Conservation (phyloP, 495 filamentous ascomycete species). For the Penicillium ochrochloron region DNA sequence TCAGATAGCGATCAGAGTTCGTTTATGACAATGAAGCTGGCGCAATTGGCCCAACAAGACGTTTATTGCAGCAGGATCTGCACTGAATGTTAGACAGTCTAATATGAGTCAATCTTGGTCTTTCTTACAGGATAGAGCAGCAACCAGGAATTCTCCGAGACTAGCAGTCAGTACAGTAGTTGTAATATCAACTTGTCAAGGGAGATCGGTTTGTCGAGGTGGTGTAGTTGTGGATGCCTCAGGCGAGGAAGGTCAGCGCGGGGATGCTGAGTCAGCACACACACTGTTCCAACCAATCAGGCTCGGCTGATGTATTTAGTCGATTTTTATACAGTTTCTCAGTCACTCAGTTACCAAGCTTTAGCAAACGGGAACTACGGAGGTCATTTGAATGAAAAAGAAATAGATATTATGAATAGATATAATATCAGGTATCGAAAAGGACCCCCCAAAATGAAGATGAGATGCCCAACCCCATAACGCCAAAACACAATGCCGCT, state of each 20-base stretch:
- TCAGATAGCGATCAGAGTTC: neutral
- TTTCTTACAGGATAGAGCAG: neutral
- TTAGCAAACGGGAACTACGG: neutral
- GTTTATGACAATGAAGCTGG: neutral
- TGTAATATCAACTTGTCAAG: neutral
- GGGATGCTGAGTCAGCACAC: constrained; percentile 9
- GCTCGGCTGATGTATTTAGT: neutral
- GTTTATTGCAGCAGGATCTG: neutral
- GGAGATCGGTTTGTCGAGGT: neutral
- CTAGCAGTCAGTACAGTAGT: neutral
- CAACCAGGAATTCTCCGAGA: neutral
- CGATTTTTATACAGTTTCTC: too few relatives aligned
- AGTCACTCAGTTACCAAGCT: too few relatives aligned
- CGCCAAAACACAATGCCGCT: constrained; percentile 44
- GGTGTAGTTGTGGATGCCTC: constrained; percentile 3
- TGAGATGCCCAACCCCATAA: constrained; percentile 27
- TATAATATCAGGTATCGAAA: constrained; percentile 21
- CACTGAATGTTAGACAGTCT: neutral
- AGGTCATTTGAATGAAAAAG: neutral
- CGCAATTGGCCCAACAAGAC: neutral
- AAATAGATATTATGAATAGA: neutral
- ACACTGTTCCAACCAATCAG: neutral
- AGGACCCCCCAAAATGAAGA: constrained; percentile 6
- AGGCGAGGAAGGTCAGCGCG: neutral
- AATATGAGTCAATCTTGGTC: too few relatives aligned